phyloP scores from a whole-genome alignment of 768 basidiomycete species.

The Sutorius australiensis region DNA sequence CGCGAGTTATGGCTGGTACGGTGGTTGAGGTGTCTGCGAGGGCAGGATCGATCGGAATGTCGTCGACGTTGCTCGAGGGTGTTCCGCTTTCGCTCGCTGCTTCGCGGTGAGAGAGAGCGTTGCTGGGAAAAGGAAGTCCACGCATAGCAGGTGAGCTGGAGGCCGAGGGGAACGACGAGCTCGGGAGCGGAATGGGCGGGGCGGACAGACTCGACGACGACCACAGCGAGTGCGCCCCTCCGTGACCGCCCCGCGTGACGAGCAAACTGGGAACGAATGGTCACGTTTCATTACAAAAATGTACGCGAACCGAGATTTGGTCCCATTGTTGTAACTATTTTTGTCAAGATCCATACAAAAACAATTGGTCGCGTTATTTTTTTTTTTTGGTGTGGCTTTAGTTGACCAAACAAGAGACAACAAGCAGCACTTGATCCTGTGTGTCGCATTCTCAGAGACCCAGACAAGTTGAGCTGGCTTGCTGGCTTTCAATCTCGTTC shows the following conservation, averaged over 20 bases:
- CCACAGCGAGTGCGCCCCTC: constrained; percentile 34
- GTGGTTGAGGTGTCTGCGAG: constrained; percentile 47
- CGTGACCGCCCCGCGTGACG: constrained; percentile 33
- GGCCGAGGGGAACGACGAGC: constrained; percentile 14
- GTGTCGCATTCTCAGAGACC: constrained; percentile 31
- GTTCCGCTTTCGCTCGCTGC: constrained; percentile 57
- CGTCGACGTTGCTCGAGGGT: constrained; percentile 53
- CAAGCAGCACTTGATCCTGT: constrained; percentile 32
- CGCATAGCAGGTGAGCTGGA: constrained; percentile 42
- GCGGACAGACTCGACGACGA: constrained; percentile 34
- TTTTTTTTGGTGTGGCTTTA: background rate
- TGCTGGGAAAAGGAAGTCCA: constrained; percentile 49
- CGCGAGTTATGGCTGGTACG: constrained; percentile 48
- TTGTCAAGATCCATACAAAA: constrained; percentile 8
- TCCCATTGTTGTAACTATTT: constrained; percentile 7
- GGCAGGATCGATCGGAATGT: constrained; percentile 81
- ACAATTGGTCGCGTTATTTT: background rate
- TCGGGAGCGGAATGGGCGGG: constrained; percentile 6
- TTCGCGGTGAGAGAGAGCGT: constrained; percentile 49
- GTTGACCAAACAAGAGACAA: constrained; percentile 26
- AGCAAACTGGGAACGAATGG: constrained; percentile 18
- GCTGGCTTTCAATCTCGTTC: constrained; percentile 36
- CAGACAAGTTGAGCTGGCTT: constrained; percentile 30
- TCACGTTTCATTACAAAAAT: constrained; percentile 27
- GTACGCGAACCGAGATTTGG: background rate